Evolutionary conservation across 495 filamentous ascomycete genomes (phyloP).

Genomic region (Lineolata rhizophorae): DNA sequence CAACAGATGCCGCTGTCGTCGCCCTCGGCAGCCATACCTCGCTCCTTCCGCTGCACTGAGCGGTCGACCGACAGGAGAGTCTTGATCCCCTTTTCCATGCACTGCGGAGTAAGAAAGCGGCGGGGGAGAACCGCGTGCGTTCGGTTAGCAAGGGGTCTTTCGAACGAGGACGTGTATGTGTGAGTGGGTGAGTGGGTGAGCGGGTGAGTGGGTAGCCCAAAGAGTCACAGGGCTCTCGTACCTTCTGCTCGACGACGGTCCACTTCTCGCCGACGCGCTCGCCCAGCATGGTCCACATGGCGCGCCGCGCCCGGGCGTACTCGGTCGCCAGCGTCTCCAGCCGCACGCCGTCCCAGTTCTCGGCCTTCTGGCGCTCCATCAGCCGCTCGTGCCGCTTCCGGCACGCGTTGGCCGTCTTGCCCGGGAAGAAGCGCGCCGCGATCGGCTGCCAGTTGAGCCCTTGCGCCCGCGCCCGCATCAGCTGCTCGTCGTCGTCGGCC

Average conservation of each 20-base stretch:
- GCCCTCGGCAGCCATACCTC: slow-evolving; percentile 9
- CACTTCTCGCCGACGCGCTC: slow-evolving; percentile 42
- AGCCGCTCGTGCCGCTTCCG: slow-evolving; percentile 57
- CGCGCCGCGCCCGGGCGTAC: slow-evolving; percentile 43
- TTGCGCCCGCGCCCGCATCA: slow-evolving; percentile 36
- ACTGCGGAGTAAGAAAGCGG: slow-evolving; percentile 21
- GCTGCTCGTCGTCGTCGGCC: slow-evolving; percentile 35
- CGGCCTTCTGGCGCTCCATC: slow-evolving; percentile 38
- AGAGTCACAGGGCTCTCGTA: slow-evolving; percentile 15
- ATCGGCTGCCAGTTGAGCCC: slow-evolving; percentile 56
- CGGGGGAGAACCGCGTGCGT: no score
- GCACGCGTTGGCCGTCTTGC: slow-evolving; percentile 57
- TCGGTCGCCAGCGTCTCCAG: slow-evolving; percentile 40
- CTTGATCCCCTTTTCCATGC: slow-evolving; percentile 31
- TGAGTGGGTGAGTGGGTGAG: no score
- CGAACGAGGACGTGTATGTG: no score
- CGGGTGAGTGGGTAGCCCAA: neutral
- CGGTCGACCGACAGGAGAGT: slow-evolving; percentile 22
- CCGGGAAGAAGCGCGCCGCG: slow-evolving; percentile 41
- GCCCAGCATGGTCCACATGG: slow-evolving; percentile 49
- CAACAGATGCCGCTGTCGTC: slow-evolving; percentile 11
- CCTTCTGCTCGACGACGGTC: slow-evolving; percentile 47
- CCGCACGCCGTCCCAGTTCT: slow-evolving; percentile 47
- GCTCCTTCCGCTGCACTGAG: slow-evolving; percentile 14
- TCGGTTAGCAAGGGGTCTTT: no score